Evolutionary conservation across 2,329 filamentous ascomycete genomes (phyloP).

Genomic region (Lithohypha guttulata): DNA sequence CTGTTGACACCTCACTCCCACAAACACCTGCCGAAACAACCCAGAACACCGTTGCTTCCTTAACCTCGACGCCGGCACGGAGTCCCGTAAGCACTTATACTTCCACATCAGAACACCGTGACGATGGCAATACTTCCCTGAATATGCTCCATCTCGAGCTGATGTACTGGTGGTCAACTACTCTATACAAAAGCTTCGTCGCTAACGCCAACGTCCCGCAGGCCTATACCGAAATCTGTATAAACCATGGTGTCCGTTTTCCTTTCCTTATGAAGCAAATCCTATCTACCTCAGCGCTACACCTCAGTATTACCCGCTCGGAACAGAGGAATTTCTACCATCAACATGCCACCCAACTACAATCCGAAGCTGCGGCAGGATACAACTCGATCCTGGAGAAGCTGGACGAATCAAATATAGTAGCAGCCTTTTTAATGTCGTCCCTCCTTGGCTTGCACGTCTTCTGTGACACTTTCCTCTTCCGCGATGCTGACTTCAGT

Average conservation of each 20-base stretch:
- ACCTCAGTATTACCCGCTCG: constrained; percentile 30
- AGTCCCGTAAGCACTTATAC: constrained; percentile 2
- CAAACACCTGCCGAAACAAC: neutral
- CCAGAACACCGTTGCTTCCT: neutral
- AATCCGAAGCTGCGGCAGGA: constrained; percentile 13
- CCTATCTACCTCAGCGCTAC: constrained; percentile 18
- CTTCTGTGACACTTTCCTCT: constrained; percentile 38
- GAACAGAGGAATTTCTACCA: constrained; percentile 11
- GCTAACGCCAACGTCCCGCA: neutral
- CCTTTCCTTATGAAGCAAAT: constrained; percentile 20
- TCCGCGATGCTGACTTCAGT: constrained; percentile 31
- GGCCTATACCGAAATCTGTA: constrained; percentile 6
- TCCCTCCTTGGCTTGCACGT: constrained; percentile 15
- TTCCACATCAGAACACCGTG: neutral
- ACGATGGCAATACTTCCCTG: constrained; percentile 11
- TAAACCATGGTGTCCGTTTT: constrained; percentile 25
- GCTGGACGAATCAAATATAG: constrained; percentile 15
- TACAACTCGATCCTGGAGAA: constrained; percentile 13
- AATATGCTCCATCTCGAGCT: constrained; percentile 27
- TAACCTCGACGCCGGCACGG: neutral
- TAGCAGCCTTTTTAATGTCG: constrained; percentile 17
- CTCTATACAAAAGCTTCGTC: constrained; percentile 22
- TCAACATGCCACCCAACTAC: constrained; percentile 15
- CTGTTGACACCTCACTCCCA: neutral
- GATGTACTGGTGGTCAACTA: constrained; percentile 22